Base-by-base conservation (phyloP, 257 asterid species). In the Pogostemon cablin region DNA sequence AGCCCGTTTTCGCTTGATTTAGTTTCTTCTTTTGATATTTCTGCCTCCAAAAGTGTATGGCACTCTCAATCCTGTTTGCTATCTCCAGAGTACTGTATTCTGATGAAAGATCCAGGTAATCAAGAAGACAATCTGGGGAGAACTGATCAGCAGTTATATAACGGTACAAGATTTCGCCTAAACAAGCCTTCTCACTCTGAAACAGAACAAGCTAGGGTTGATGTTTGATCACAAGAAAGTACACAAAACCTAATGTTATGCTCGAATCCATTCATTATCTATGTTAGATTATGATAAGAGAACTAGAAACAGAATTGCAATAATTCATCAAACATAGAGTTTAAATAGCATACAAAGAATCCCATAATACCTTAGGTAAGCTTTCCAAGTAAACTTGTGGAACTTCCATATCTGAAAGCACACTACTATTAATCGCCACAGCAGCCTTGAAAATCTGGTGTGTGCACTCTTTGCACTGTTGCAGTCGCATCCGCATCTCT, bases 361-460 rank as follows among this genome's bases (percentile, higher is more conserved):
- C 58, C 37, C 58, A 62, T 47, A 53, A 70, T 78, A 92, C 98
- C 95, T 93, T 93, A 48, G 96, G 96, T 78, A 93, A 82, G 77
- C 80, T 79, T 54, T 87, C 95, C 80, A 90, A 57, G 75, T 93
- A 93, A 65, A 65, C 83, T 77, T 76, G 81, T 47, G 98, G 98
- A 56, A 86, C 87, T 73, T 90, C 95, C 93, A 91, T 93, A 66
- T 87, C 95, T 35, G 87, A 78, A 11, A 93, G 86, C 41, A 91
- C 90, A 52, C 68, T 82, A 63, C 82, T 76, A 65, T 91, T 93
- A 67, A 93, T 93, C 0, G 97, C 89, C 63, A 86, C 77, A 10
- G 97, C 96, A 57, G 99, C 96, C 72, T 85, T 89, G 65, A 85
- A 89, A 35, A 93, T 89, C 64, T 91, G 97, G 41, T 81, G 90